phyloP scores from a whole-genome alignment of 2,329 filamentous ascomycete species.

The Ophiocordyceps robertsii region DNA sequence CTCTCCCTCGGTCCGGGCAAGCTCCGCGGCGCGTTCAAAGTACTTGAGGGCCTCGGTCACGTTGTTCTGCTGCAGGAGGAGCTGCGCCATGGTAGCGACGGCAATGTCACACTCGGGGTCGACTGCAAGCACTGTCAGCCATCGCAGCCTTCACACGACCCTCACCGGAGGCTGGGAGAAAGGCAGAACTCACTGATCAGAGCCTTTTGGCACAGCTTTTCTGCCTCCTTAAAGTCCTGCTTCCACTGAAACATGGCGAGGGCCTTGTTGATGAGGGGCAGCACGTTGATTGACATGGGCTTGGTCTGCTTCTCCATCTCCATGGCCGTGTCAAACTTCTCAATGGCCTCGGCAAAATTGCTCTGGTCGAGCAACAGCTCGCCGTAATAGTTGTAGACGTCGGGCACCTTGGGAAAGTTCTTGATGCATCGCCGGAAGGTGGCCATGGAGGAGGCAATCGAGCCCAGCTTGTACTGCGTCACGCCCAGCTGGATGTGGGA shows the following conservation, averaged over 20 bases:
- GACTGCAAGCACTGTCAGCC: slow-evolving; percentile 43
- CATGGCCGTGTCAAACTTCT: slow-evolving; percentile 97
- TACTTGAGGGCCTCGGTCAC: slow-evolving; percentile 90
- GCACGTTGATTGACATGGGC: slow-evolving; percentile 91
- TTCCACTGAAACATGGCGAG: slow-evolving; percentile 97
- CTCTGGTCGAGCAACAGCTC: slow-evolving; percentile 93
- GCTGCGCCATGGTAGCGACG: slow-evolving; percentile 95
- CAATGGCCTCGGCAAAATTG: slow-evolving; percentile 88
- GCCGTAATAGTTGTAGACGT: slow-evolving; percentile 99
- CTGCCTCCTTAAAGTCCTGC: slow-evolving; percentile 86
- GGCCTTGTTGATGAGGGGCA: slow-evolving; percentile 97
- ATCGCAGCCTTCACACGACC: background rate
- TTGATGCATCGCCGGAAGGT: slow-evolving; percentile 96
- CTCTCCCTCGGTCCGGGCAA: slow-evolving; percentile 87
- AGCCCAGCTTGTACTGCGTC: slow-evolving; percentile 99
- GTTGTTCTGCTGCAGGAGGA: slow-evolving; percentile 94
- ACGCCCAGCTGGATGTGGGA: slow-evolving; percentile 98
- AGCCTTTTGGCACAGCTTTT: slow-evolving; percentile 94
- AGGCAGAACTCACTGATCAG: slow-evolving; percentile 64
- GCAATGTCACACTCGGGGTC: slow-evolving; percentile 98
- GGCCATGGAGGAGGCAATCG: slow-evolving; percentile 93
- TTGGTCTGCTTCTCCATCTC: slow-evolving; percentile 95
- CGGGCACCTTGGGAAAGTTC: slow-evolving; percentile 92
- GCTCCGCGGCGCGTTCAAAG: slow-evolving; percentile 91
- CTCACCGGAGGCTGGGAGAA: slow-evolving; percentile 2